phyloP scores from a whole-genome alignment of 768 basidiomycete genomes.

The Ramaria sp. region DNA sequence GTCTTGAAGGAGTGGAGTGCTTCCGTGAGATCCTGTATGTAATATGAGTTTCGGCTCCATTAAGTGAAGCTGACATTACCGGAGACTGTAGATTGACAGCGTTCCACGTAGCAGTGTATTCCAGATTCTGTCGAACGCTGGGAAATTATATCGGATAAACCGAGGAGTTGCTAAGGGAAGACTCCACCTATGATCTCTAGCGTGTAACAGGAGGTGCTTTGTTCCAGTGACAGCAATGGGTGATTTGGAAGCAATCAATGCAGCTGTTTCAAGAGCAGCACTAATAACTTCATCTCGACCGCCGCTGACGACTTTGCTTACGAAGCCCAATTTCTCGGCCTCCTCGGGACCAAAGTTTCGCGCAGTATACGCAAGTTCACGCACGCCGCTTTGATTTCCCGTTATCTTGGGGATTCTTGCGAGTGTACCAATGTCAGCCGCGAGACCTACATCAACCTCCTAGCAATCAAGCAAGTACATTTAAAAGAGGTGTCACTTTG shows the following conservation, averaged over 20 bases:
- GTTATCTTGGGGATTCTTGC: conserved; percentile 71
- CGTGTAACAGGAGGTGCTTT: conserved; percentile 69
- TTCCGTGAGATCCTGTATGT: conserved; percentile 15
- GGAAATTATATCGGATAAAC: conserved; percentile 15
- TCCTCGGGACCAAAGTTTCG: conserved; percentile 59
- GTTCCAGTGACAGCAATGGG: conserved; percentile 71
- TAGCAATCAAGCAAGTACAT: conserved; percentile 19
- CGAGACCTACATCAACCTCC: conserved; percentile 83
- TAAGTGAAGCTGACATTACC: conserved; percentile 16
- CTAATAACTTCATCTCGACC: conserved; percentile 52
- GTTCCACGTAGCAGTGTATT: conserved; percentile 52
- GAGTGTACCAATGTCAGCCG: conserved; percentile 81
- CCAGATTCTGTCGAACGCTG: conserved; percentile 37
- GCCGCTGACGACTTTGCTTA: conserved; percentile 63
- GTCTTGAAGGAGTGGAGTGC: conserved; percentile 15
- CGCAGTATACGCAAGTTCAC: conserved; percentile 70
- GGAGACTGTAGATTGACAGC: conserved; percentile 37
- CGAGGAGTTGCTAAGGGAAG: neutral
- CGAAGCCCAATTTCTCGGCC: conserved; percentile 58
- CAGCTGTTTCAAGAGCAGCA: conserved; percentile 57
- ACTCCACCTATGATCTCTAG: conserved; percentile 65
- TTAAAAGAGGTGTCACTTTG: neutral
- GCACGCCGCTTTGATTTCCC: conserved; percentile 60
- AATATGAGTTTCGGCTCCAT: neutral
- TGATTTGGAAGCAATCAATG: conserved; percentile 59